phyloP scores from a whole-genome alignment of 192 early-diverging fungal species.

The Gamsiella multidivaricata region DNA sequence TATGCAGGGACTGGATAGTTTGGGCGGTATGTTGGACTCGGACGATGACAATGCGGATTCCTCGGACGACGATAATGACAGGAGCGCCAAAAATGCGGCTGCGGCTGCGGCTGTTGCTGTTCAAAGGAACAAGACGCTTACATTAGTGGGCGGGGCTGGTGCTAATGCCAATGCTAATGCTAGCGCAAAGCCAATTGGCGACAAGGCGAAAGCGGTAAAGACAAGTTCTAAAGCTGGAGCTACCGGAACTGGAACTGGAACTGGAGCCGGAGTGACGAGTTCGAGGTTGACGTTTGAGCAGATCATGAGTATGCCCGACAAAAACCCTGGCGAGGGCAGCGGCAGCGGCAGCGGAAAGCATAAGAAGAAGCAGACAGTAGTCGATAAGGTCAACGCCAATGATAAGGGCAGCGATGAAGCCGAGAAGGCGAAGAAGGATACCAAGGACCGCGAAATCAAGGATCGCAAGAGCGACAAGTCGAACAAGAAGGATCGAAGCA shows the following conservation, averaged over 20 bases:
- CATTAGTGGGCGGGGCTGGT: no score
- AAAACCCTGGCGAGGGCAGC: no score
- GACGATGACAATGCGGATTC: conserved; percentile 5
- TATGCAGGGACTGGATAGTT: background rate
- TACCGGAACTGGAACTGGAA: no score
- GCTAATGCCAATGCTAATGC: no score
- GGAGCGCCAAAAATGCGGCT: background rate
- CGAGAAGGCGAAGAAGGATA: background rate
- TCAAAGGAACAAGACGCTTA: background rate
- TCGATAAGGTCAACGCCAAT: background rate
- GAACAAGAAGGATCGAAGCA: conserved; percentile 3
- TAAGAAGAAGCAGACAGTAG: background rate
- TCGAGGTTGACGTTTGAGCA: no score
- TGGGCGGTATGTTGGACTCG: conserved; percentile 4
- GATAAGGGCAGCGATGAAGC: background rate
- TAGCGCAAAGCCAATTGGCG: no score
- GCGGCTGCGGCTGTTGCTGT: no score
- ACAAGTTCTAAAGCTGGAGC: no score
- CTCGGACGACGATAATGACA: conserved; percentile 12
- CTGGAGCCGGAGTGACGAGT: no score
- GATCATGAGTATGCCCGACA: no score
- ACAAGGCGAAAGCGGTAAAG: no score
- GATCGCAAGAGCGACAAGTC: background rate
- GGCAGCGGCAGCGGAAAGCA: background rate
- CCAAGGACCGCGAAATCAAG: background rate